Evolutionary conservation across 306 rosid genomes (phyloP).

Genomic region (Quercus ilex): DNA sequence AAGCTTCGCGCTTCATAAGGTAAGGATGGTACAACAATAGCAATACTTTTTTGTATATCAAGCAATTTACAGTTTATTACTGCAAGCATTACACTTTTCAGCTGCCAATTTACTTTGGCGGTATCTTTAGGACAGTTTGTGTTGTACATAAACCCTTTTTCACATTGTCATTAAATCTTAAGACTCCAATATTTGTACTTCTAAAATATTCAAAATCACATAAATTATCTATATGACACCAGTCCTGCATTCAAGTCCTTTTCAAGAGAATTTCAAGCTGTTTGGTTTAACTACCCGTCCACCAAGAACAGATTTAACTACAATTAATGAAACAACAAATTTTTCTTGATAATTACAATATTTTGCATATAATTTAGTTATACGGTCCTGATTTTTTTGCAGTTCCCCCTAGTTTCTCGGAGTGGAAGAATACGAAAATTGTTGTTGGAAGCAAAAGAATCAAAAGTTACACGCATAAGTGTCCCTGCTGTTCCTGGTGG

Average conservation of each 20-base stretch:
- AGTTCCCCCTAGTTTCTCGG: constrained; percentile 93
- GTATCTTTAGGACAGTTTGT: neutral
- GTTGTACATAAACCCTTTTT: neutral
- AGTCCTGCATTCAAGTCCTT: neutral
- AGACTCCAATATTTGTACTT: neutral
- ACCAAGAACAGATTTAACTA: neutral
- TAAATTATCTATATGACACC: neutral
- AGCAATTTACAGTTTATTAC: neutral
- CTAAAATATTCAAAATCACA: neutral
- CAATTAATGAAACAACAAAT: neutral
- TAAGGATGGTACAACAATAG: constrained; percentile 19
- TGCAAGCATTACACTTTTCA: neutral
- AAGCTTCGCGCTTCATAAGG: constrained; percentile 93
- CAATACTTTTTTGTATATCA: neutral
- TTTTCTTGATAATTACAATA: neutral
- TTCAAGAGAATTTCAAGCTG: neutral
- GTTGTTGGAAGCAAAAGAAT: constrained; percentile 78
- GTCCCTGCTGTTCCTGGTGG: constrained; percentile 79
- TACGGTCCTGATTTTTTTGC: constrained; percentile 17
- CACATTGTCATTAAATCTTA: neutral
- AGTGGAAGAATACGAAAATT: constrained; percentile 85
- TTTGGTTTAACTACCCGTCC: neutral
- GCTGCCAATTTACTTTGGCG: neutral
- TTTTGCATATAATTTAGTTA: neutral
- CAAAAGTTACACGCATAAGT: constrained; percentile 57